Evolutionary conservation across 2,329 filamentous ascomycete species (phyloP).

Genomic region (Beauveria asiatica): DNA sequence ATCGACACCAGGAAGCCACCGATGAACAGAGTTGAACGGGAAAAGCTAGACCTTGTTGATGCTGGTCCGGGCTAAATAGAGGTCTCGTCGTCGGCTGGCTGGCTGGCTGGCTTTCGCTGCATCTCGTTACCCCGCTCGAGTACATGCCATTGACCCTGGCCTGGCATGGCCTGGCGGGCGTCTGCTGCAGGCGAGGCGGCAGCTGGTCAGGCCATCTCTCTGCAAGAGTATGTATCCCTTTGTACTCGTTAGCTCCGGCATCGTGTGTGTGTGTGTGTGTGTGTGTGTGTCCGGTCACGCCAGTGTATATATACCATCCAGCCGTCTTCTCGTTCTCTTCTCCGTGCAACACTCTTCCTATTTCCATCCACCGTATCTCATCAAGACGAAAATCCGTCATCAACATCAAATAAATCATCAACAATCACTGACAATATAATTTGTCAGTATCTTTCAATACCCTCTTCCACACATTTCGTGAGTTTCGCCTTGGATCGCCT

Average conservation of each 20-base stretch:
- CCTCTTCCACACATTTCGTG: not conserved
- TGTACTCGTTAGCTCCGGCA: not conserved
- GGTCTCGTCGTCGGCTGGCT: not conserved
- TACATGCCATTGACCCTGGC: not conserved
- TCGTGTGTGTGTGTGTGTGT: not conserved
- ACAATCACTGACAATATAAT: not conserved
- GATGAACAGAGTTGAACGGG: too few relatives aligned
- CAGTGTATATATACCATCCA: slow-evolving; percentile 2
- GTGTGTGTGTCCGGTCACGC: not conserved
- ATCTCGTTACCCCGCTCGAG: slow-evolving; percentile 4
- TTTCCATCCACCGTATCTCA: not conserved
- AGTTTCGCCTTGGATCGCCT: not conserved
- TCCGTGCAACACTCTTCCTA: not conserved
- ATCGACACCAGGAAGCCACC: too few relatives aligned
- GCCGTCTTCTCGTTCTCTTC: not conserved
- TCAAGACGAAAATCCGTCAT: not conserved
- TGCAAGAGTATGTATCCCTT: not conserved
- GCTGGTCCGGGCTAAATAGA: not conserved
- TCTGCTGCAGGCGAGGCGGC: not conserved
- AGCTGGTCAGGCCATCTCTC: not conserved
- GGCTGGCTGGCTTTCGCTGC: not conserved
- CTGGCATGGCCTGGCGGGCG: not conserved
- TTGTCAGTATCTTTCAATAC: not conserved
- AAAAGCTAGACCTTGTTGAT: not conserved
- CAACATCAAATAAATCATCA: not conserved